Percentiles rank a stretch among this genome's conserved stretches.
Conservation (phyloP, 495 filamentous ascomycete genomes). For the Aspergillus incahuasiensis region DNA sequence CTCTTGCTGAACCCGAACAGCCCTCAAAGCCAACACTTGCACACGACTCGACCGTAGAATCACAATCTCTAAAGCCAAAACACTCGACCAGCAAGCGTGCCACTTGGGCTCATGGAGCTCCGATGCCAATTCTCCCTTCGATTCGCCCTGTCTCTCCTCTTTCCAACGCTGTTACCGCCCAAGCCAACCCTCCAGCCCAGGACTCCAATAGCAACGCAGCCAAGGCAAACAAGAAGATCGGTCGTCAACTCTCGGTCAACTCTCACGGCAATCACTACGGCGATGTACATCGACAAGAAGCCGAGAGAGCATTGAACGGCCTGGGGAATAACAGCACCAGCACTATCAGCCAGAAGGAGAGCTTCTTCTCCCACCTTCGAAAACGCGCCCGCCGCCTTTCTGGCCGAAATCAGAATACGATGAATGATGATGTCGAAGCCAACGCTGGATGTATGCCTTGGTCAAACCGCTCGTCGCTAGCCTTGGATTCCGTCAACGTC, state of each 20-base stretch:
- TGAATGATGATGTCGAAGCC: slow-evolving; percentile 83
- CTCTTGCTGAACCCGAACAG: slow-evolving; percentile 32
- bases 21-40: slow-evolving; percentile 40
- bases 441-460: slow-evolving; percentile 89
- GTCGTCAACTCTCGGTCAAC: slow-evolving; percentile 90
- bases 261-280: slow-evolving; percentile 89
- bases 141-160: slow-evolving; percentile 93
- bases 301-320: slow-evolving; percentile 85
- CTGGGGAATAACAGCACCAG: slow-evolving; percentile 58
- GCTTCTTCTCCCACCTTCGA: slow-evolving; percentile 95
- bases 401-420: slow-evolving; percentile 75
- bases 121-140: slow-evolving; percentile 96
- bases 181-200: slow-evolving; percentile 54
- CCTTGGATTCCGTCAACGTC: slow-evolving; percentile 58
- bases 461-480: slow-evolving; percentile 80
- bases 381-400: slow-evolving; percentile 92
- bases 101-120: slow-evolving; percentile 87
- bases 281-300: slow-evolving; percentile 83
- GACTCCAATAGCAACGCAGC: slow-evolving; percentile 34
- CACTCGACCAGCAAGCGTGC: slow-evolving; percentile 66
- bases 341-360: slow-evolving; percentile 70
- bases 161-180: slow-evolving; percentile 86
- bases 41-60: slow-evolving; percentile 48
- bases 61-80: slow-evolving; percentile 50
- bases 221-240: slow-evolving; percentile 87